Evolutionary conservation across 768 basidiomycete species (phyloP).

Genomic region (Nidularia pulvinata): DNA sequence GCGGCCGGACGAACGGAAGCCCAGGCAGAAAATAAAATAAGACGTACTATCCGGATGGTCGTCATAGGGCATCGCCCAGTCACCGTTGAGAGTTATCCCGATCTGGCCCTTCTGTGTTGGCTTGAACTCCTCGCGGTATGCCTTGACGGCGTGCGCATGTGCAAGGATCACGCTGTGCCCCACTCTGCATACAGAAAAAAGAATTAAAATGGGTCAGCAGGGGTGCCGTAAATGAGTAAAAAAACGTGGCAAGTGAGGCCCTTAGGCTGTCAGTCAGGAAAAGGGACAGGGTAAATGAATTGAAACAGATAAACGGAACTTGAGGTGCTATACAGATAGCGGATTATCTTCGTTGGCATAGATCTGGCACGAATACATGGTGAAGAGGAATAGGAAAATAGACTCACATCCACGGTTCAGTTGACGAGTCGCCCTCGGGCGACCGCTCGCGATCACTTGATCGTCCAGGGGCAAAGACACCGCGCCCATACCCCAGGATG

Average conservation of each 20-base stretch:
- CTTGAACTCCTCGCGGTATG: slow-evolving; percentile 63
- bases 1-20: too few relatives aligned
- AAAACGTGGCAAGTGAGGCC: too few relatives aligned
- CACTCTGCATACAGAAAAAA: slow-evolving; percentile 35
- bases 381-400: slow-evolving; percentile 2
- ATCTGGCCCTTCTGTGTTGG: slow-evolving; percentile 55
- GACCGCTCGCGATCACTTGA: slow-evolving; percentile 59
- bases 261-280: too few relatives aligned
- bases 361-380: too few relatives aligned
- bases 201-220: too few relatives aligned
- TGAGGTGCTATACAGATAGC: too few relatives aligned
- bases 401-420: slow-evolving; percentile 65
- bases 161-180: slow-evolving; percentile 69
- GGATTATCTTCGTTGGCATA: too few relatives aligned
- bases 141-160: slow-evolving; percentile 64
- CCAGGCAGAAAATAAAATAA: slow-evolving; percentile 1
- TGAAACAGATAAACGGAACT: too few relatives aligned
- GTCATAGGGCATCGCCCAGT: slow-evolving; percentile 69
- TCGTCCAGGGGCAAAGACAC: slow-evolving; percentile 67
- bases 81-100: slow-evolving; percentile 73
- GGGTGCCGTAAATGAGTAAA: too few relatives aligned
- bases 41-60: slow-evolving; percentile 58
- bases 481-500: slow-evolving; percentile 63
- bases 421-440: slow-evolving; percentile 55
- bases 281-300: too few relatives aligned